A percentile compares a stretch with the other conserved stretches of the same genome.
Conservation (phyloP, 495 filamentous ascomycete genomes). For the Oidiodendron maius region DNA sequence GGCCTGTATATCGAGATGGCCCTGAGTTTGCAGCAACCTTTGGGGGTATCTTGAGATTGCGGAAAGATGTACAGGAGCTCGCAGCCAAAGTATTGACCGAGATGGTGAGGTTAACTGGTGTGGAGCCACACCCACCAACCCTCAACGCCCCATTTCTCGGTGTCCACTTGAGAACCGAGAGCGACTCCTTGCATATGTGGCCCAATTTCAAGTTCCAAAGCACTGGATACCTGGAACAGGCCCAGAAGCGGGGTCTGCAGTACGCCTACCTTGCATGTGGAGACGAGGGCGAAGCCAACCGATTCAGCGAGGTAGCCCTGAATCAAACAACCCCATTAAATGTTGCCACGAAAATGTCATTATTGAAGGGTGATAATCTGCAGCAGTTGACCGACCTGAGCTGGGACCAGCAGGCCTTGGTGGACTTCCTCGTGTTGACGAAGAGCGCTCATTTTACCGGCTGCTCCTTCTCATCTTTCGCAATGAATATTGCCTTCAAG, state of each 20-base stretch:
- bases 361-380: slow-evolving; percentile 12
- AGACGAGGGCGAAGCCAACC: slow-evolving; percentile 6
- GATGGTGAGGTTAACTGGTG: slow-evolving; percentile 15
- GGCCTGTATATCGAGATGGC: slow-evolving; percentile 19
- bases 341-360: slow-evolving; percentile 17
- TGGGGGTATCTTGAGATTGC: slow-evolving; percentile 24
- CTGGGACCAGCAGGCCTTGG: slow-evolving; percentile 20
- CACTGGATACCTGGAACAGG: slow-evolving; percentile 11
- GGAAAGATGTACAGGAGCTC: slow-evolving; percentile 18
- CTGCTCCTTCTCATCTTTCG: slow-evolving; percentile 19
- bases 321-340: slow-evolving; percentile 6
- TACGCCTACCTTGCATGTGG: slow-evolving; percentile 19
- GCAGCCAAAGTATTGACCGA: slow-evolving; percentile 3
- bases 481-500: slow-evolving; percentile 21
- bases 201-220: slow-evolving; percentile 15
- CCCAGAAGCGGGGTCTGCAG: neutral
- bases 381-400: slow-evolving; percentile 3
- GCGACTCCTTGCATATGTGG: slow-evolving; percentile 18
- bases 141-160: slow-evolving; percentile 18
- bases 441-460: slow-evolving; percentile 21
- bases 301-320: slow-evolving; percentile 10
- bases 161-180: slow-evolving; percentile 20
- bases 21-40: slow-evolving; percentile 21
- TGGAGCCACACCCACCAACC: slow-evolving; percentile 5
- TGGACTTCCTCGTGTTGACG: slow-evolving; percentile 19